A percentile compares a stretch with the other conserved stretches of the same genome.
Conservation (phyloP, 2,329 filamentous ascomycete species). For the Apiospora arundinis region DNA sequence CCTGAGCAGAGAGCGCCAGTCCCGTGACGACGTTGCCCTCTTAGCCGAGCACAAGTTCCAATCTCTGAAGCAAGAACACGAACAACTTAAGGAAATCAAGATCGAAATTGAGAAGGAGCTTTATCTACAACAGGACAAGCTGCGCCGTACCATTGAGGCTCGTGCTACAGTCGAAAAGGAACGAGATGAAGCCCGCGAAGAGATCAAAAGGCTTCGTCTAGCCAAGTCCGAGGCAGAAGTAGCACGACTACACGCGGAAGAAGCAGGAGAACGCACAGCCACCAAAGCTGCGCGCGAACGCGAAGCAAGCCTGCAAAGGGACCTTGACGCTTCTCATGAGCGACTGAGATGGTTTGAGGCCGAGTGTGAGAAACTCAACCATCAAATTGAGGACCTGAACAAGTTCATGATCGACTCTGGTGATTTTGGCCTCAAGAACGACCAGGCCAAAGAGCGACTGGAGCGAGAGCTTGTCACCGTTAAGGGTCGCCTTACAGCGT, state of each 20-base stretch:
- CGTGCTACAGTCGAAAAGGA: constrained; percentile 82
- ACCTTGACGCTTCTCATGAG: constrained; percentile 80
- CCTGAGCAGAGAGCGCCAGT: constrained; percentile 89
- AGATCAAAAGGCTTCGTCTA: constrained; percentile 81
- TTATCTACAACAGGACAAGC: constrained; percentile 91
- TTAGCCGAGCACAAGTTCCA: constrained; percentile 88
- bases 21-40: constrained; percentile 89
- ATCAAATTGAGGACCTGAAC: constrained; percentile 84
- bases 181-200: constrained; percentile 85
- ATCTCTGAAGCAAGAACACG: constrained; percentile 82
- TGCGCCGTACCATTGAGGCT: constrained; percentile 84
- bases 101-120: constrained; percentile 98
- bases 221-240: constrained; percentile 88
- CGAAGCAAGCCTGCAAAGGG: constrained; percentile 76
- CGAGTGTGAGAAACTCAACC: constrained; percentile 77
- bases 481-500: constrained; percentile 86
- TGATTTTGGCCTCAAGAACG: constrained; percentile 86
- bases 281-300: constrained; percentile 79
- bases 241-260: constrained; percentile 81
- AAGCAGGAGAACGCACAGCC: constrained; percentile 80
- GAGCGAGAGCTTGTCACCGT: constrained; percentile 91
- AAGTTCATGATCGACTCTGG: constrained; percentile 89
- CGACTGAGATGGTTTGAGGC: constrained; percentile 80
- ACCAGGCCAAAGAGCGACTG: constrained; percentile 91
- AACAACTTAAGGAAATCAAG: constrained; percentile 89